These are phyloP conservation scores for Auriculariales sp. DNA, from an alignment of 768 basidiomycete species.

Conservation along the genomic window DNA sequence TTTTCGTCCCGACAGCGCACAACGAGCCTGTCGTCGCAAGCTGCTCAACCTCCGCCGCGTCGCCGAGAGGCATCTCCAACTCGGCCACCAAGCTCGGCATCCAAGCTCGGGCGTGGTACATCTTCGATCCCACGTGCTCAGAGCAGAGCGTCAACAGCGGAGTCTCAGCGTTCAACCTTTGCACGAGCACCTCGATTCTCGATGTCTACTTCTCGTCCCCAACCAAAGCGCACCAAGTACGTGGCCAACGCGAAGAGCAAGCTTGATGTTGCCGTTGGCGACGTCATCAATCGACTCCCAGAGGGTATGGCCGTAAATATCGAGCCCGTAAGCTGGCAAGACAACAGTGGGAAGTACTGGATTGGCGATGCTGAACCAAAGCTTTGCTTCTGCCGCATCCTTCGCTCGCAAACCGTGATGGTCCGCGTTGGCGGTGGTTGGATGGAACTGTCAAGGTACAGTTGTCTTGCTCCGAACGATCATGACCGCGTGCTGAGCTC, in stretches of 20 bases:
- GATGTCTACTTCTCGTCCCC: conserved; percentile 28
- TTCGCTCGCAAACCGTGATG: conserved; percentile 89
- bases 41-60: conserved; percentile 20
- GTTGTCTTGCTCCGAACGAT: conserved; percentile 5
- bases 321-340: conserved; percentile 75
- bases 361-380: conserved; percentile 85
- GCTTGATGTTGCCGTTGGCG: conserved; percentile 83
- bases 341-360: conserved; percentile 92
- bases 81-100: conserved; percentile 19
- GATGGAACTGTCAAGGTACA: conserved; percentile 80
- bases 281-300: conserved; percentile 78
- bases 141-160: too few species aligned
- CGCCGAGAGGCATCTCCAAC: conserved; percentile 16
- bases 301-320: conserved; percentile 74
- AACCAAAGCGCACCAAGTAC: conserved; percentile 44
- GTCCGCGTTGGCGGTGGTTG: conserved; percentile 93
- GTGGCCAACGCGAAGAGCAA: conserved; percentile 82
- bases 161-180: conserved; percentile 46
- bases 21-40: conserved; percentile 38
- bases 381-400: conserved; percentile 81
- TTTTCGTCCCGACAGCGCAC: conserved; percentile 79
- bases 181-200: conserved; percentile 55
- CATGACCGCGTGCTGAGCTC: conserved; percentile 3
- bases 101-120: conserved; percentile 19
- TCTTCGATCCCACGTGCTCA: conserved; percentile 58